A percentile compares a stretch with the other conserved stretches of the same genome.
Evolutionary conservation across 768 basidiomycete species (phyloP).

Genomic region (Lentinula aciculospora): DNA sequence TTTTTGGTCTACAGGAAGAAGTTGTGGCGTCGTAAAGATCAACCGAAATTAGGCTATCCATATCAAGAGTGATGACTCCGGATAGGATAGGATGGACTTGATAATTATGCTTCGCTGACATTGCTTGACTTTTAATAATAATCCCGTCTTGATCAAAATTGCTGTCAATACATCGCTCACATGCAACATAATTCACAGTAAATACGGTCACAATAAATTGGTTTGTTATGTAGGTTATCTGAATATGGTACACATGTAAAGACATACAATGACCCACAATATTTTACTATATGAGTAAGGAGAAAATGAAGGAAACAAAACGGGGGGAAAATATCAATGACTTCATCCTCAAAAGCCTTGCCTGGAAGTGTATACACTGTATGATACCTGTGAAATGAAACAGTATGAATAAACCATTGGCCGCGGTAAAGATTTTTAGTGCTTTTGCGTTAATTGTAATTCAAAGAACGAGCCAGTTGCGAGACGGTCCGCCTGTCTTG

Average conservation of each 20-base stretch:
- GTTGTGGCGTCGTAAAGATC: slow-evolving; percentile 85
- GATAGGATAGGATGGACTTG: too few relatives aligned
- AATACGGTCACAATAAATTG: not conserved
- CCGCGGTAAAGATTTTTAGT: slow-evolving; percentile 17
- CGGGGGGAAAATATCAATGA: not conserved
- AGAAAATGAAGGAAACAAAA: not conserved
- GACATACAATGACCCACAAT: slow-evolving; percentile 3
- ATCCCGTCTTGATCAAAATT: too few relatives aligned
- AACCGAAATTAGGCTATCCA: slow-evolving; percentile 82
- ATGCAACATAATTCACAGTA: too few relatives aligned
- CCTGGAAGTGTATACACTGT: not conserved
- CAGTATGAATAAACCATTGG: slow-evolving; percentile 38
- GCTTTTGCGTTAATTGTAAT: slow-evolving; percentile 1
- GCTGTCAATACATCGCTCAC: too few relatives aligned
- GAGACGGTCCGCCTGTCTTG: not conserved
- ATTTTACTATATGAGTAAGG: not conserved
- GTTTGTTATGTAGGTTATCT: not conserved
- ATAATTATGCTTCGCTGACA: too few relatives aligned
- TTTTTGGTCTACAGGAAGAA: slow-evolving; percentile 58
- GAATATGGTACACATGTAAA: slow-evolving; percentile 1
- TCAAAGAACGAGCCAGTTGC: not conserved
- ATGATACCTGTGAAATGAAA: slow-evolving; percentile 32
- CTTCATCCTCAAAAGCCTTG: not conserved
- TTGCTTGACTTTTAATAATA: too few relatives aligned
- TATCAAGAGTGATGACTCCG: slow-evolving; percentile 55